Base-by-base conservation (phyloP, 306 rosid species). In the Rubus idaeus region DNA sequence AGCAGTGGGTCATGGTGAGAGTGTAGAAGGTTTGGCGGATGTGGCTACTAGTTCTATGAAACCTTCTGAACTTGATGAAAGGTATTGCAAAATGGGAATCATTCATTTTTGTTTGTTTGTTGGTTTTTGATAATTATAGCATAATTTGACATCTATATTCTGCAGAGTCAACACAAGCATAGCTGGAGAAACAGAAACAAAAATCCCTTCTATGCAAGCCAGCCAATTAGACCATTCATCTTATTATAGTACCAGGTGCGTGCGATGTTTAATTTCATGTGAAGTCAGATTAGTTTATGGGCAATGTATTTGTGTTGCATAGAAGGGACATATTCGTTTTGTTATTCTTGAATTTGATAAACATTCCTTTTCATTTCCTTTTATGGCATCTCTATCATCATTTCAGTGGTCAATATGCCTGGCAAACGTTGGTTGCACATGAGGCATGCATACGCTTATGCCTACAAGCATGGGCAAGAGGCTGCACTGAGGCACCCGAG, bases 391-490 rank as follows among this genome's bases (percentile, higher is more conserved):
- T 77, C 12, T 50, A 77, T 56, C 46, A 81, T 78, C 73, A 84
- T 81, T 92, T 84, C 86, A 95, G 88, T 76, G 92, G 98, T 76
- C 98, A 95, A 64, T 77, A 82, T 82, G 96, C 97, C 41, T 95
- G 97, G 97, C 98, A 95, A 89, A 91, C 98, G 66, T 86, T 95
- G 74, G 84, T 95, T 77, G 90, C 99, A 57, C 90, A 95, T 79
- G 99, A 95, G 57, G 98, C 99, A 58, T 90, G 98, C 71, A 87
- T 92, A 79, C 96, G 97, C 57, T 86, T 95, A 64, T 95, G 99
- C 82, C 93, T 95, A 49, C 96, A 92, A 82, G 91, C 92, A 71
- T 95, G 99, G 97, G 98, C 85, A 67, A 83, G 79, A 83, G 99
- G 99, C 76, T 90, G 97, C 85, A 77, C 91, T 11, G 96, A 95